Percentiles rank a stretch among this genome's conserved stretches.
Conservation (phyloP, 2,329 filamentous ascomycete genomes). For the Grosmannia penicillata region DNA sequence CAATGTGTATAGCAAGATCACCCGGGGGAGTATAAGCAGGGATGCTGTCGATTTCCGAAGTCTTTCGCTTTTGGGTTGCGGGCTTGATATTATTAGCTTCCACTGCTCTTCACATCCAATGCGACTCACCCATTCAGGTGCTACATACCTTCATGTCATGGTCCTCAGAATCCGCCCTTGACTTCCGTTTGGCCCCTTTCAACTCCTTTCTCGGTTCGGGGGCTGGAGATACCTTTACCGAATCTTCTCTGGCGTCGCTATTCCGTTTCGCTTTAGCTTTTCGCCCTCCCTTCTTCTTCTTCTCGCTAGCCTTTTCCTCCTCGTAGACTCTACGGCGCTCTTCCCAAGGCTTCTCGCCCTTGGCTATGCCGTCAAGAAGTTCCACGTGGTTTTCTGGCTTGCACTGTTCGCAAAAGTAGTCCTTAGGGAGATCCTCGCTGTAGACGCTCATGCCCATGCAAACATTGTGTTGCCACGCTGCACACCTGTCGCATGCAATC, state of each 20-base stretch:
- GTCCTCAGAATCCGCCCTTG: conserved; percentile 40
- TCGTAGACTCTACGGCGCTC: conserved; percentile 47
- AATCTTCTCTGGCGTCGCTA: conserved; percentile 45
- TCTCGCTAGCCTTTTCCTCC: conserved; percentile 42
- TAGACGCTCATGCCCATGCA: conserved; percentile 79
- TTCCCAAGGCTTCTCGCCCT: conserved; percentile 81
- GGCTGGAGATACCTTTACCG: conserved; percentile 20
- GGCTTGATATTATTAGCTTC: conserved; percentile 15
- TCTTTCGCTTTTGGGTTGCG: conserved; percentile 37
- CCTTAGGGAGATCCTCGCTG: conserved; percentile 60
- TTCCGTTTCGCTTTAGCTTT: conserved; percentile 48
- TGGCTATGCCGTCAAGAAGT: conserved; percentile 61
- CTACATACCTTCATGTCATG: conserved; percentile 29
- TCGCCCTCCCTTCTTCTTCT: conserved; percentile 42
- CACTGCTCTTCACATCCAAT: background rate
- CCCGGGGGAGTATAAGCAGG: conserved; percentile 32
- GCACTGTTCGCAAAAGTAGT: conserved; percentile 90
- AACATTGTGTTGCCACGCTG: conserved; percentile 93
- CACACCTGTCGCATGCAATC: conserved; percentile 90
- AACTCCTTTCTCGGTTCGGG: conserved; percentile 28
- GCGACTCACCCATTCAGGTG: background rate
- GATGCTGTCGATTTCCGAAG: conserved; percentile 32
- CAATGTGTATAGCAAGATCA: conserved; percentile 35
- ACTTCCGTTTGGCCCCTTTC: conserved; percentile 36
- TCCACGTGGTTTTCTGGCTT: conserved; percentile 69